phyloP scores from a whole-genome alignment of 2,329 filamentous ascomycete genomes.

The Furcasterigmium furcatum region DNA sequence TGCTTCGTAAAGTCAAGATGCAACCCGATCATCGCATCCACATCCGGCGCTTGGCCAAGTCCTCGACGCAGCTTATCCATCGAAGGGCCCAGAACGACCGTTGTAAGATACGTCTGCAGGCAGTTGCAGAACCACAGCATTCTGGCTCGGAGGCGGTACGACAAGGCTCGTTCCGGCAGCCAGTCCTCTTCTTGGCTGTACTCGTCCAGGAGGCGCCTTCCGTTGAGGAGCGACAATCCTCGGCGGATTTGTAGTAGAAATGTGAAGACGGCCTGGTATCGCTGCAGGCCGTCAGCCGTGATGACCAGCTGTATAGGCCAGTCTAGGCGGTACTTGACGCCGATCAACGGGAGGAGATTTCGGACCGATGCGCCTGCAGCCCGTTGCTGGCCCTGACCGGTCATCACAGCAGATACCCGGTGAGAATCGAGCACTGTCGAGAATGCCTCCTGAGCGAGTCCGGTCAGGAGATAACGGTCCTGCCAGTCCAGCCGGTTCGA shows the following conservation, averaged over 20 bases:
- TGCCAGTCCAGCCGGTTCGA: slow-evolving; percentile 61
- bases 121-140: slow-evolving; percentile 76
- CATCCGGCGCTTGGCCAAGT: slow-evolving; percentile 62
- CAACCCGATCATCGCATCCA: slow-evolving; percentile 75
- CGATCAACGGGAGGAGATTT: slow-evolving; percentile 58
- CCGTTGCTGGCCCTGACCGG: background rate
- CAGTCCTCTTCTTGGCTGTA: slow-evolving; percentile 30
- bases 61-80: slow-evolving; percentile 51
- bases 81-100: slow-evolving; percentile 64
- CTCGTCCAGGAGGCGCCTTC: slow-evolving; percentile 41
- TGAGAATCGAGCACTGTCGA: slow-evolving; percentile 54
- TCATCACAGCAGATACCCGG: slow-evolving; percentile 49
- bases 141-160: slow-evolving; percentile 61
- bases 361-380: slow-evolving; percentile 5
- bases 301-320: slow-evolving; percentile 73
- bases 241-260: slow-evolving; percentile 76
- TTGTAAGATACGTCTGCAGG: slow-evolving; percentile 73
- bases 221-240: slow-evolving; percentile 64
- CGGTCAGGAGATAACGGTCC: slow-evolving; percentile 77
- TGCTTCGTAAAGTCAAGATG: slow-evolving; percentile 63
- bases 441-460: slow-evolving; percentile 72
- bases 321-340: slow-evolving; percentile 63
- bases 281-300: slow-evolving; percentile 56
- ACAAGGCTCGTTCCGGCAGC: slow-evolving; percentile 41
- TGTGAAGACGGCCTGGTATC: slow-evolving; percentile 71